Evolutionary conservation across 495 filamentous ascomycete genomes (phyloP).

Genomic region (Entonaema liquescens): DNA sequence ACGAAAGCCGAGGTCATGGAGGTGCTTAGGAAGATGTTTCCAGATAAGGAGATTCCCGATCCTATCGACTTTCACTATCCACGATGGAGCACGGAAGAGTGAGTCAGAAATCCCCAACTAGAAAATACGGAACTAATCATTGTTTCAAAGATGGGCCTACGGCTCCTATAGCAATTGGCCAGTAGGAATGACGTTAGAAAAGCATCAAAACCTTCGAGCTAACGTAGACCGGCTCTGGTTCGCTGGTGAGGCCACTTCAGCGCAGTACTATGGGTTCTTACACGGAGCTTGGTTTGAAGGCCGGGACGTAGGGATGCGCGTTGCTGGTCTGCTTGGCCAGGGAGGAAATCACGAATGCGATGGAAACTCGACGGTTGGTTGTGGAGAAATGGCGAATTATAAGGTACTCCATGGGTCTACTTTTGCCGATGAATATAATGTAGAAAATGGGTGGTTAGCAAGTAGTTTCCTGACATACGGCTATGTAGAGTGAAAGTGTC

Average conservation of each 20-base stretch:
- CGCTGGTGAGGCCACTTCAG: conserved; percentile 75
- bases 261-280: conserved; percentile 76
- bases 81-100: conserved; percentile 69
- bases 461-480: conserved; percentile 47
- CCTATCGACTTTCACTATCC: conserved; percentile 76
- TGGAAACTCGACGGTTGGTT: conserved; percentile 40
- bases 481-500: conserved; percentile 20
- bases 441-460: conserved; percentile 46
- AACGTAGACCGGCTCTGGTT: conserved; percentile 73
- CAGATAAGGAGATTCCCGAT: conserved; percentile 66
- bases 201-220: conserved; percentile 77
- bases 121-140: background rate
- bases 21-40: conserved; percentile 74
- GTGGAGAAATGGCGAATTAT: conserved; percentile 40
- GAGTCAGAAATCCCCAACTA: conserved; percentile 1
- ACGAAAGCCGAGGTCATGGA: conserved; percentile 68
- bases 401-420: conserved; percentile 45
- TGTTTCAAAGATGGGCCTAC: conserved; percentile 61
- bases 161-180: conserved; percentile 83
- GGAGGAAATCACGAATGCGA: conserved; percentile 31
- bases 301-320: conserved; percentile 58
- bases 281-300: conserved; percentile 71
- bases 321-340: conserved; percentile 57
- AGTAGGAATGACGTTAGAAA: conserved; percentile 68
- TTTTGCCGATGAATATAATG: conserved; percentile 31